These are phyloP conservation scores for Wallacemonas sp. DNA, from an alignment of 208 protist species.

Conservation along the genomic window DNA sequence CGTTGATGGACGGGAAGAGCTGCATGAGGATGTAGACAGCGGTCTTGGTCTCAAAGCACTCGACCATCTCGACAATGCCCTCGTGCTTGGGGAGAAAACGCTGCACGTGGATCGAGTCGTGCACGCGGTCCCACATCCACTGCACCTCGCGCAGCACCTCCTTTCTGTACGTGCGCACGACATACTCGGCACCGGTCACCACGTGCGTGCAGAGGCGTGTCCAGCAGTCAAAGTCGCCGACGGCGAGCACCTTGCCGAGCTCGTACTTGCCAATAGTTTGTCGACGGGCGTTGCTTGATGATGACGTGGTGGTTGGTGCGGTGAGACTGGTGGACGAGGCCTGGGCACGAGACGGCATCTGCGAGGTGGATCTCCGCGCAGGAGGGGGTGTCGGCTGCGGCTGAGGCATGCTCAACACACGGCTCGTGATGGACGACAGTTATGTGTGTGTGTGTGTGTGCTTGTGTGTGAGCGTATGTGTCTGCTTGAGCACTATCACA, in stretches of 20 bases:
- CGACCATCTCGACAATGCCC: conserved; percentile 84
- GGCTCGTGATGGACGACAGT: no score
- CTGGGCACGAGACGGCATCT: no score
- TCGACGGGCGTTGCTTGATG: conserved; percentile 11
- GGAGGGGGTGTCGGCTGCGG: no score
- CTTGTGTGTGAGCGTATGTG: no score
- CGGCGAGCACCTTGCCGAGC: conserved; percentile 69
- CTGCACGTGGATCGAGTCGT: conserved; percentile 80
- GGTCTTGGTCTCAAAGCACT: conserved; percentile 84
- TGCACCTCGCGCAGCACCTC: conserved; percentile 60
- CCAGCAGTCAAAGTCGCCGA: conserved; percentile 85
- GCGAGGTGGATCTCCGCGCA: no score
- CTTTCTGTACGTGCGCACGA: conserved; percentile 86
- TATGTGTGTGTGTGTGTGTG: no score
- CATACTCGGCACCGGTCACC: conserved; percentile 75
- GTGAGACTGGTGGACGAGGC: background rate
- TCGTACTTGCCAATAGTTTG: conserved; percentile 89
- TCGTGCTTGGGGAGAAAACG: conserved; percentile 78
- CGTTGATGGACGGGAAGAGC: conserved; percentile 67
- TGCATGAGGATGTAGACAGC: conserved; percentile 90
- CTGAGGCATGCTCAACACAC: no score
- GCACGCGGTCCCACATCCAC: conserved; percentile 87
- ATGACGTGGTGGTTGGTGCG: background rate
- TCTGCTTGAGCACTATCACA: no score
- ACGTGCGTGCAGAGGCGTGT: conserved; percentile 82